phyloP scores from a whole-genome alignment of 2,329 filamentous ascomycete genomes.

The Calonectria pteridis region DNA sequence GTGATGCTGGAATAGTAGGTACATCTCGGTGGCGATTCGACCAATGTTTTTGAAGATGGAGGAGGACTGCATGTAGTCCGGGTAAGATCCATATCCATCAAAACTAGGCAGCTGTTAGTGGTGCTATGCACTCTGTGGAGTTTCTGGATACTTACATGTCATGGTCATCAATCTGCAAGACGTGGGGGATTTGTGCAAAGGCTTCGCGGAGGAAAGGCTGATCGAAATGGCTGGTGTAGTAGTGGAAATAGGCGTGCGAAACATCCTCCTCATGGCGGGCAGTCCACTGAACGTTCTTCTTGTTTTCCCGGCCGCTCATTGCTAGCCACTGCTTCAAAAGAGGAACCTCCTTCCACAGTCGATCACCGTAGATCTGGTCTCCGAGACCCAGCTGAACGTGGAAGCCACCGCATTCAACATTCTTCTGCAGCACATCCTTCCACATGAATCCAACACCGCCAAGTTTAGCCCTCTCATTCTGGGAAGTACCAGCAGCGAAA shows the following conservation, averaged over 20 bases:
- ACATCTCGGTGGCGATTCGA: constrained; percentile 96
- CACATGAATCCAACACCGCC: constrained; percentile 97
- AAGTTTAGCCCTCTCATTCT: constrained; percentile 85
- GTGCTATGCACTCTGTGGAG: neutral
- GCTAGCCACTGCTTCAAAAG: constrained; percentile 94
- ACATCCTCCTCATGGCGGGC: constrained; percentile 96
- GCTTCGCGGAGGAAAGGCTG: constrained; percentile 94
- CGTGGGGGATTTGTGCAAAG: constrained; percentile 96
- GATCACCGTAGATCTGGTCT: constrained; percentile 94
- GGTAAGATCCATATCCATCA: constrained; percentile 96
- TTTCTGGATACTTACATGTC: constrained; percentile 81
- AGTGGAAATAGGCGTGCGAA: constrained; percentile 97
- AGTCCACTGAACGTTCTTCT: constrained; percentile 92
- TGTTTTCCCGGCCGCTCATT: constrained; percentile 91
- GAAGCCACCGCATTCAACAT: constrained; percentile 95
- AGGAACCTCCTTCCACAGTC: constrained; percentile 96
- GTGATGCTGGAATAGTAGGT: constrained; percentile 97
- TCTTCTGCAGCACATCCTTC: constrained; percentile 98
- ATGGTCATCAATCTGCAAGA: constrained; percentile 94
- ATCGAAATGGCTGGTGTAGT: constrained; percentile 98
- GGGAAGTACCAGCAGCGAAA: constrained; percentile 88
- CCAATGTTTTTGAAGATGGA: constrained; percentile 99
- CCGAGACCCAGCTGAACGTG: constrained; percentile 93
- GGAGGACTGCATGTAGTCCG: constrained; percentile 97
- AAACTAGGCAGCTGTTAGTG: constrained; percentile 69